A percentile compares a stretch with the other conserved stretches of the same genome.
Conservation (phyloP, 345 rosid genomes). For the Nephelium lappaceum region DNA sequence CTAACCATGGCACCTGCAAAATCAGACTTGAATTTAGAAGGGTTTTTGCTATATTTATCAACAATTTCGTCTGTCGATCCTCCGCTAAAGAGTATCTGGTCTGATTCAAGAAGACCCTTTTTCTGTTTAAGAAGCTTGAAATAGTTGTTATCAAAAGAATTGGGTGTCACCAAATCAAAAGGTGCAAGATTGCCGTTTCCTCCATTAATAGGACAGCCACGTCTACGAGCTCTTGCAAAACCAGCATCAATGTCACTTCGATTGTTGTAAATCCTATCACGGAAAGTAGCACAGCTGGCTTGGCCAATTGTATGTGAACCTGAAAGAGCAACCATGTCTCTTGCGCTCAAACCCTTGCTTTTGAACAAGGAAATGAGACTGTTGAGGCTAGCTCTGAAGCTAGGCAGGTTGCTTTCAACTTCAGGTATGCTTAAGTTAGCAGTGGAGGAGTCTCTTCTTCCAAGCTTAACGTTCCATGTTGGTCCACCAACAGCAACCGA, state of each 20-base stretch:
- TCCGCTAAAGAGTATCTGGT: neutral
- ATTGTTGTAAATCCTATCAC: neutral
- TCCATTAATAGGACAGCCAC: neutral
- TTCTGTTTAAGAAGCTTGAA: neutral
- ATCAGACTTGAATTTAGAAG: neutral
- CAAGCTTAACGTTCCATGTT: neutral
- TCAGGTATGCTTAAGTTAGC: neutral
- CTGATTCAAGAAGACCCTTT: neutral
- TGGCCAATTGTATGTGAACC: neutral
- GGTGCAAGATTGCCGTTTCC: neutral
- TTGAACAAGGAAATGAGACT: neutral
- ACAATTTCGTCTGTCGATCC: neutral
- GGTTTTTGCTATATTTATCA: neutral
- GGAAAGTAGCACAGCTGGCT: neutral
- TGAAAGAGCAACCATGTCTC: neutral
- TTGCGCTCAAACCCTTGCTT: neutral
- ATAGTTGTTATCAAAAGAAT: neutral
- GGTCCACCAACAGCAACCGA: conserved; percentile 2
- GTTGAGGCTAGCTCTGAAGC: neutral
- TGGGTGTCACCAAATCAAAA: neutral
- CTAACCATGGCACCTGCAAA: neutral
- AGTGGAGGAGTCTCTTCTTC: neutral
- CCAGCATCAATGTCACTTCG: neutral
- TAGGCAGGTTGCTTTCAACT: neutral
- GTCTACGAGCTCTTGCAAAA: neutral